These are phyloP conservation scores for Aleurites moluccanus DNA, from an alignment of 441 rosid species.

Conservation along the genomic window DNA sequence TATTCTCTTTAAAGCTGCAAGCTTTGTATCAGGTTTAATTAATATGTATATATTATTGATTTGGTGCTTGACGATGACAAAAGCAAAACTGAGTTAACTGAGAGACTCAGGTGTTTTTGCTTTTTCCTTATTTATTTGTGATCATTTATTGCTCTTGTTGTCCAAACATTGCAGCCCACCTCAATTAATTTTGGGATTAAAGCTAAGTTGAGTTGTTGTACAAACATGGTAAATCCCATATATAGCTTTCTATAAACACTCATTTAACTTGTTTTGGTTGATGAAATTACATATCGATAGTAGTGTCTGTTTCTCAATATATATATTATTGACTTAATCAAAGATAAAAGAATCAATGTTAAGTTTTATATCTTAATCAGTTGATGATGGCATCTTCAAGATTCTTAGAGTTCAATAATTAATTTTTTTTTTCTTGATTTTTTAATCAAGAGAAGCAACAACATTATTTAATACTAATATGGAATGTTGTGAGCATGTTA, in stretches of 20 bases:
- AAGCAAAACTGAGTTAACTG: constrained; percentile 29
- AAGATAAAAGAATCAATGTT: not conserved
- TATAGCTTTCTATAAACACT: not conserved
- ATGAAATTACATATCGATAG: not conserved
- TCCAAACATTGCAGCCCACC: too few species aligned
- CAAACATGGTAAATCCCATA: constrained; percentile 16
- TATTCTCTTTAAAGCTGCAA: not conserved
- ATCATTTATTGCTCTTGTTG: constrained; percentile 15
- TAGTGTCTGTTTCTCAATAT: not conserved
- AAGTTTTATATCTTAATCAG: not conserved
- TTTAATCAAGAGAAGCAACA: constrained; percentile 1
- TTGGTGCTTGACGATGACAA: constrained; percentile 27
- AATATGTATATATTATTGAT: not conserved
- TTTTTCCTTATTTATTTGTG: not conserved
- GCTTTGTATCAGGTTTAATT: not conserved
- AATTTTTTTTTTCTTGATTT: not conserved
- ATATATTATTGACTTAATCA: not conserved
- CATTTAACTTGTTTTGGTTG: not conserved
- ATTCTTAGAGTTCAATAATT: not conserved
- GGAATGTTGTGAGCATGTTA: constrained; percentile 5
- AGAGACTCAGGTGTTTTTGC: constrained; percentile 21
- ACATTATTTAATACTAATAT: not conserved
- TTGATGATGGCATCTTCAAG: not conserved
- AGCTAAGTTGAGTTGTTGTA: too few species aligned
- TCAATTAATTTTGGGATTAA: too few species aligned